phyloP scores from a whole-genome alignment of 2,329 filamentous ascomycete species.

The Verticillium tricorpus region DNA sequence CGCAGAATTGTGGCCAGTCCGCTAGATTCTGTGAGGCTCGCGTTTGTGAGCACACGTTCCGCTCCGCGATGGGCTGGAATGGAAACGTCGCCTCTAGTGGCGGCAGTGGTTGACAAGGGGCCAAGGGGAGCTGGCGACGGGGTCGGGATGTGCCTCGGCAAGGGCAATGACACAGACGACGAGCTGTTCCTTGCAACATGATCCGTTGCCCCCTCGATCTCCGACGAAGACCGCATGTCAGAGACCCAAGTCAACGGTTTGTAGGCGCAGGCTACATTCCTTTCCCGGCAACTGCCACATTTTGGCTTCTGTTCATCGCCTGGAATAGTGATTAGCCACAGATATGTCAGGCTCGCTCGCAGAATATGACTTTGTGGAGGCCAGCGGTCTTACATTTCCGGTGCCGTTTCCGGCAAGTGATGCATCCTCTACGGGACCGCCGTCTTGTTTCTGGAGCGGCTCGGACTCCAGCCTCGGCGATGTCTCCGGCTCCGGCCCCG shows the following conservation, averaged over 20 bases:
- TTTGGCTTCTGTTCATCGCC: conserved; percentile 1
- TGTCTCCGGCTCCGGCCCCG: not conserved
- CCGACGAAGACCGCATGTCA: not conserved
- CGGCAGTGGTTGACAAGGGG: not conserved
- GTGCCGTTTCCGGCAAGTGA: conserved; percentile 9
- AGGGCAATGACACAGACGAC: not conserved
- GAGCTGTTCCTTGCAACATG: not conserved
- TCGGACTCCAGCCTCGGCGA: not conserved
- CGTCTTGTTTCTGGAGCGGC: conserved; percentile 1
- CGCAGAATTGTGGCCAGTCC: not conserved
- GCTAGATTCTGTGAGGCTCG: not conserved
- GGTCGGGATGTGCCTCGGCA: not conserved
- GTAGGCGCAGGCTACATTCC: not conserved
- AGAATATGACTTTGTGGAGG: too few species aligned
- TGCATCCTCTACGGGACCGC: conserved; percentile 8
- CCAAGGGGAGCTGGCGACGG: not conserved
- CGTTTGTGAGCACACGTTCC: not conserved
- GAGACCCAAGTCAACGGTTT: not conserved
- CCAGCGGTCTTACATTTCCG: conserved; percentile 8
- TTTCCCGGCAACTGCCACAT: not conserved
- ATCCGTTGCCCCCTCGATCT: not conserved
- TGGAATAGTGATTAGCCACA: not conserved
- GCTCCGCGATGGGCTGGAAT: not conserved
- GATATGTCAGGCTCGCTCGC: not conserved
- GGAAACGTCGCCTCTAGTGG: not conserved